Evolutionary conservation across 1,139 yeast species (phyloP), one percentile per base, ranked within the genome.

Genomic region (Kodamaea arcana): DNA sequence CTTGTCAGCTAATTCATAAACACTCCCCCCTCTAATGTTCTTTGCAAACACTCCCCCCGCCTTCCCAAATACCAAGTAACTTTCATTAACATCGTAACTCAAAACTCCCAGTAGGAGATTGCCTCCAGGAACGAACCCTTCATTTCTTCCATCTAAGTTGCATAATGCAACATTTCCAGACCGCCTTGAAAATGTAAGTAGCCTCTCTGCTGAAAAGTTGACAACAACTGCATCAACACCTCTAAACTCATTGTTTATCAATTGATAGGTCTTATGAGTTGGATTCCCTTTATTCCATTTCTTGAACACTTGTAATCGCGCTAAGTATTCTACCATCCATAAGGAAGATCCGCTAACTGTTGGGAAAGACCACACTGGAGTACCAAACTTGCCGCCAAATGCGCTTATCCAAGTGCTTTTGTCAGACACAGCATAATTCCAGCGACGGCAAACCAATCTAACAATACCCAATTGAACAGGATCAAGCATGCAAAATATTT

Each of bases 401-500:
- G 82, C 66, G 35, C 67, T 69, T 47, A 69, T 69, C 90, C 90
- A 82, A 5, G 81, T 67, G 32, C 70, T 72, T 41, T 74, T 74
- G 50, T 80, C 81, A 40, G 69, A 68, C 4, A 80, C 69, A 4
- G 78, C 65, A 29, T 51, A 48, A 38, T 72, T 57, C 74, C 86
- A 77, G 14, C 60, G 51, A 28, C 58, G 66, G 46, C 86, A 80
- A 3, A 81, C 83, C 29, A 68, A 56, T 21, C 80, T 65, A 14
- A 78, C 51, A 16, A 58, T 58, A 34, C 64, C 60, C 28, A 82
- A 60, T 32, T 80, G 78, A 10, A 62, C 52, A 3, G 82, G 77
- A 34, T 80, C 84, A 13, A 81, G 61, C 41, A 73, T 62, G 18
- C 80, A 65, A 43, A 82, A 74, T 14, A 81, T 63, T 33, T 68